Conservation (phyloP, 768 basidiomycete genomes). For the Suillus lakei region DNA sequence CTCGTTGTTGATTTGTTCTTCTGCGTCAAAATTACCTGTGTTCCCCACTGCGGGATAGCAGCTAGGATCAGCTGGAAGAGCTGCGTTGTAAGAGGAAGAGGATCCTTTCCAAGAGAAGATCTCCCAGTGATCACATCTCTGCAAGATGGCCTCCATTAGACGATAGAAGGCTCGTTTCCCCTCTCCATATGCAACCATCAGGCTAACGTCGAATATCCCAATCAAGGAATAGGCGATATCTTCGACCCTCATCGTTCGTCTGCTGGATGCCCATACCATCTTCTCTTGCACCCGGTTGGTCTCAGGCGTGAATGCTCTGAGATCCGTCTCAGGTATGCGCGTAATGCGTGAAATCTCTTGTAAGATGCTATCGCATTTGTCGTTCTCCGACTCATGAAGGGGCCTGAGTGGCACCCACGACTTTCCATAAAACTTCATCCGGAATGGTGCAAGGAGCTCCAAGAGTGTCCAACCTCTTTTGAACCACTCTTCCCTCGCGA, state of each 20-base stretch:
- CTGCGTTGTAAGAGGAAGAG: constrained; percentile 22
- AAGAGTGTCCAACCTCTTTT: constrained; percentile 13
- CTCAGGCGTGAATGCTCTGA: not conserved
- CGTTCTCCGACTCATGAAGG: not conserved
- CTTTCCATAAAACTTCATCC: constrained; percentile 11
- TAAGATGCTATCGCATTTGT: constrained; percentile 4
- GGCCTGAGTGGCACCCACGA: constrained; percentile 9
- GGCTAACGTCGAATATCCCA: constrained; percentile 30
- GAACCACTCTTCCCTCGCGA: constrained; percentile 13
- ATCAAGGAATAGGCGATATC: constrained; percentile 33
- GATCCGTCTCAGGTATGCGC: constrained; percentile 4
- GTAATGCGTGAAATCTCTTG: constrained; percentile 6
- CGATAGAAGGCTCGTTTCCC: constrained; percentile 34
- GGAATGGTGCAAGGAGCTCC: constrained; percentile 11
- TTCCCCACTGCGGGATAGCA: constrained; percentile 19
- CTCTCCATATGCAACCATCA: constrained; percentile 34
- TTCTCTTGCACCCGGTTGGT: constrained; percentile 21
- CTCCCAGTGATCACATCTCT: constrained; percentile 22
- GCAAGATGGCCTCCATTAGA: constrained; percentile 25
- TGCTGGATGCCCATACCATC: constrained; percentile 35
- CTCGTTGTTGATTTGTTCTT: not conserved
- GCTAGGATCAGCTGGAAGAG: constrained; percentile 21
- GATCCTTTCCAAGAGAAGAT: constrained; percentile 30
- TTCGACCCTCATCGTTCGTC: constrained; percentile 33
- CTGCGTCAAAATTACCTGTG: not conserved